Conservation (phyloP, 805 yeast genomes). For the Hanseniaspora meyeri region DNA sequence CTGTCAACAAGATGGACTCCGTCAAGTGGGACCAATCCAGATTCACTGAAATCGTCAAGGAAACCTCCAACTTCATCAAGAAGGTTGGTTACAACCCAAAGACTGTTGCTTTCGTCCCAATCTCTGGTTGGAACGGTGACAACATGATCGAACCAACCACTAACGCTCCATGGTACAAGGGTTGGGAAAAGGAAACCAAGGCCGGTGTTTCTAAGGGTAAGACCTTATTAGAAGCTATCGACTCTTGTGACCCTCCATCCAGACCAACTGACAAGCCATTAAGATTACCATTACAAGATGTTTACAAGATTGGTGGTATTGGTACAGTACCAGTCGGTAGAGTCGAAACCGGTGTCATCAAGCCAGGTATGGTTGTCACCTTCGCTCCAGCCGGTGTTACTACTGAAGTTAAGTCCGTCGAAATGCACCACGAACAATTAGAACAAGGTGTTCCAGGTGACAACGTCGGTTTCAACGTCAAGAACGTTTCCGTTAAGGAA, state of each 20-base stretch:
- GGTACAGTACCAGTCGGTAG: slow-evolving; percentile 91
- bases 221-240: slow-evolving; percentile 77
- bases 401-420: slow-evolving; percentile 82
- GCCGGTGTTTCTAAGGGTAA: slow-evolving; percentile 59
- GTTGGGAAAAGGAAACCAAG: slow-evolving; percentile 71
- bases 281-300: slow-evolving; percentile 82
- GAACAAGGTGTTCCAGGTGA: slow-evolving; percentile 80
- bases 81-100: slow-evolving; percentile 76
- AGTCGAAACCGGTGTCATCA: slow-evolving; percentile 84
- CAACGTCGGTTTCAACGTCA: slow-evolving; percentile 82
- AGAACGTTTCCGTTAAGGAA: slow-evolving; percentile 80
- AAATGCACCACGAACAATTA: slow-evolving; percentile 76
- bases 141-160: slow-evolving; percentile 76
- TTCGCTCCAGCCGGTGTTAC: slow-evolving; percentile 86
- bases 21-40: slow-evolving; percentile 76
- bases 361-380: slow-evolving; percentile 82
- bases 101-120: slow-evolving; percentile 78
- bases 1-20: slow-evolving; percentile 91
- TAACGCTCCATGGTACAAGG: slow-evolving; percentile 83
- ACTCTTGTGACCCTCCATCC: slow-evolving; percentile 64
- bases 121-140: slow-evolving; percentile 89
- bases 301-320: slow-evolving; percentile 86
- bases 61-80: slow-evolving; percentile 69
- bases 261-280: slow-evolving; percentile 81
- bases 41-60: slow-evolving; percentile 66